These are phyloP conservation scores for Cystobasidium slooffiae DNA, from an alignment of 1,284 basidiomycete species.

Conservation along the genomic window DNA sequence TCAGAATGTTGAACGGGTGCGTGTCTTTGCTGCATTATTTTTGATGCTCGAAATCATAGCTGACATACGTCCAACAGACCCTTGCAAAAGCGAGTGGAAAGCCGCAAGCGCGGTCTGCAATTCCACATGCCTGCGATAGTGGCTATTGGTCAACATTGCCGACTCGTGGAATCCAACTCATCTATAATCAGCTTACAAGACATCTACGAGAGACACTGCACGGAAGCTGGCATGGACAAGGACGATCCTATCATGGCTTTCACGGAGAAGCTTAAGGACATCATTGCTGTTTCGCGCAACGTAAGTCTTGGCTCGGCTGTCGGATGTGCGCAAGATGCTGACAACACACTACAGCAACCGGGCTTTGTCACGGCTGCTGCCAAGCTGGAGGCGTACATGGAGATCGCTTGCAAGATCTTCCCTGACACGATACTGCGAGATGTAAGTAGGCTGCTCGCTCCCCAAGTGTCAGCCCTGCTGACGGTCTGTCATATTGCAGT, in stretches of 20 bases:
- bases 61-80: conserved; percentile 62
- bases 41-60: background rate
- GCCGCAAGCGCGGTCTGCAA: conserved; percentile 83
- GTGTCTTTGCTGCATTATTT: conserved; percentile 50
- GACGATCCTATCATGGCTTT: conserved; percentile 87
- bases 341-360: conserved; percentile 14
- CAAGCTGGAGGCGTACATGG: conserved; percentile 79
- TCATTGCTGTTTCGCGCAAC: conserved; percentile 53
- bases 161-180: conserved; percentile 87
- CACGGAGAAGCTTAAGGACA: conserved; percentile 78
- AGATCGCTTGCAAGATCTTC: conserved; percentile 84
- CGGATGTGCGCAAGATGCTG: background rate
- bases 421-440: conserved; percentile 85
- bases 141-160: conserved; percentile 80
- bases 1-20: conserved; percentile 89
- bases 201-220: conserved; percentile 89
- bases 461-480: background rate
- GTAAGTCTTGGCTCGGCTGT: background rate
- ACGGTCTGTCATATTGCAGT: conserved; percentile 62
- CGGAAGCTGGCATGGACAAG: conserved; percentile 73
- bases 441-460: conserved; percentile 61
- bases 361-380: conserved; percentile 29
- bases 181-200: conserved; percentile 91
- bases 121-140: conserved; percentile 91
- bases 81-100: conserved; percentile 85